Evolutionary conservation across 768 basidiomycete species (phyloP).

Genomic region (Albatrellus ellisii): DNA sequence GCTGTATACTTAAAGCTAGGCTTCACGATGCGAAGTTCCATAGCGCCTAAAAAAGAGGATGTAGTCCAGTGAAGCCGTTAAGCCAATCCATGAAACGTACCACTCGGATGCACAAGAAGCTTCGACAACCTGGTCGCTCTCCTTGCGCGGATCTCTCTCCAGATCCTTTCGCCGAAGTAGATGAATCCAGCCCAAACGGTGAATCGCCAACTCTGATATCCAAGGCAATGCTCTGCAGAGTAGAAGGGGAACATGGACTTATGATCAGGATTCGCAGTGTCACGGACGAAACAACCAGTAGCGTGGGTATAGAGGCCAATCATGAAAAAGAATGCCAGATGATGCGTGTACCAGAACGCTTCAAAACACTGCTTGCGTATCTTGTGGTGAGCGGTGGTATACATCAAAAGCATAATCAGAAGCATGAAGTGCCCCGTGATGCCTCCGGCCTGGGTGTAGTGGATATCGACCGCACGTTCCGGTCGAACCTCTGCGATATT

Average conservation of each 20-base stretch:
- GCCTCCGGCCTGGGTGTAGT: slow-evolving; percentile 83
- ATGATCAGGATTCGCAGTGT: slow-evolving; percentile 61
- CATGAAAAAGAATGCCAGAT: slow-evolving; percentile 92
- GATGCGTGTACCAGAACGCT: slow-evolving; percentile 95
- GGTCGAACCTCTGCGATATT: slow-evolving; percentile 69
- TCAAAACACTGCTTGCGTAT: slow-evolving; percentile 87
- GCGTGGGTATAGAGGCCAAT: slow-evolving; percentile 83
- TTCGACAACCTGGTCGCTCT: slow-evolving; percentile 69
- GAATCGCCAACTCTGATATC: slow-evolving; percentile 85
- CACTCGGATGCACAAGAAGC: slow-evolving; percentile 82
- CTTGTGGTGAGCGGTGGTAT: slow-evolving; percentile 81
- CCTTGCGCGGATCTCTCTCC: slow-evolving; percentile 71
- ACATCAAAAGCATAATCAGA: slow-evolving; percentile 86
- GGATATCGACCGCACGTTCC: slow-evolving; percentile 67
- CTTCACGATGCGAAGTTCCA: slow-evolving; percentile 90
- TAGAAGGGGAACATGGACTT: slow-evolving; percentile 75
- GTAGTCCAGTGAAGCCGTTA: not conserved
- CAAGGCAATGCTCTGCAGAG: slow-evolving; percentile 75
- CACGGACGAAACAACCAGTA: slow-evolving; percentile 91
- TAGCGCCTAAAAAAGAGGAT: slow-evolving; percentile 40
- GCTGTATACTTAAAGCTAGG: slow-evolving; percentile 85
- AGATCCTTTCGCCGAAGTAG: slow-evolving; percentile 82
- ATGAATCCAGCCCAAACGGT: slow-evolving; percentile 86
- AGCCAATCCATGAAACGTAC: slow-evolving; percentile 26
- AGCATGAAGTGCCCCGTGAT: slow-evolving; percentile 95